Evolutionary conservation across 1,284 basidiomycete genomes (phyloP).

Genomic region (Earliella scabrosa): DNA sequence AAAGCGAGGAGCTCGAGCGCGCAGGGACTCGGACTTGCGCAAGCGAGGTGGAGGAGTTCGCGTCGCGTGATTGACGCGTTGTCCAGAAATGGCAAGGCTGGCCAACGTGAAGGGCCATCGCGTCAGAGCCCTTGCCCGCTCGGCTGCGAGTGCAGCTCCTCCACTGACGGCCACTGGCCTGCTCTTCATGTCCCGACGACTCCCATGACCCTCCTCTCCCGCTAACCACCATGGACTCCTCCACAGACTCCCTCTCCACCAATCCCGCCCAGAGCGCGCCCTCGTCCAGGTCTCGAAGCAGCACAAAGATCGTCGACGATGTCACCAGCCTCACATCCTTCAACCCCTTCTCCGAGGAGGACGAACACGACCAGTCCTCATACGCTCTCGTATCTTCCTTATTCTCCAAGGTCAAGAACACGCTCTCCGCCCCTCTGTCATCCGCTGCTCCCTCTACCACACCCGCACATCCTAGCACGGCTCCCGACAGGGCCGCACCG

Average conservation of each 20-base stretch:
- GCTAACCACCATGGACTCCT: conserved; percentile 17
- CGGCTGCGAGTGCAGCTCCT: conserved; percentile 6
- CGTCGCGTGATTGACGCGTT: conserved; percentile 25
- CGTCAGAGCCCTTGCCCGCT: conserved; percentile 6
- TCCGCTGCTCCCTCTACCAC: conserved; percentile 46
- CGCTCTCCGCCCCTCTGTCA: conserved; percentile 66
- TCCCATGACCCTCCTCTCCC: conserved; percentile 5
- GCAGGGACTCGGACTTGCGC: conserved; percentile 7
- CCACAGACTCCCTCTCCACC: conserved; percentile 17
- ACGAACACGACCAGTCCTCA: conserved; percentile 82
- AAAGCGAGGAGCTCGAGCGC: neutral
- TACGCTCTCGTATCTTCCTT: conserved; percentile 79
- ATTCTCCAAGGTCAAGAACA: conserved; percentile 78
- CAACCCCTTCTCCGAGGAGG: conserved; percentile 86
- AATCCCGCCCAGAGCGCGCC: conserved; percentile 30
- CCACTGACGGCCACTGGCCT: conserved; percentile 1
- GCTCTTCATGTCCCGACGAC: conserved; percentile 8
- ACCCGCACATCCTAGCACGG: conserved; percentile 31
- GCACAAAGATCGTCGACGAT: conserved; percentile 66
- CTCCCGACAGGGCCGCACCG: conserved; percentile 32
- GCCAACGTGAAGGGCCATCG: neutral
- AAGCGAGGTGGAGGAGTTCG: conserved; percentile 7
- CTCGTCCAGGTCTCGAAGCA: conserved; percentile 64
- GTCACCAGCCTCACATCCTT: conserved; percentile 75
- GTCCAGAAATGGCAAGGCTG: conserved; percentile 10